phyloP scores from a whole-genome alignment of 345 rosid genomes.

The Gossypium mustelinum region DNA sequence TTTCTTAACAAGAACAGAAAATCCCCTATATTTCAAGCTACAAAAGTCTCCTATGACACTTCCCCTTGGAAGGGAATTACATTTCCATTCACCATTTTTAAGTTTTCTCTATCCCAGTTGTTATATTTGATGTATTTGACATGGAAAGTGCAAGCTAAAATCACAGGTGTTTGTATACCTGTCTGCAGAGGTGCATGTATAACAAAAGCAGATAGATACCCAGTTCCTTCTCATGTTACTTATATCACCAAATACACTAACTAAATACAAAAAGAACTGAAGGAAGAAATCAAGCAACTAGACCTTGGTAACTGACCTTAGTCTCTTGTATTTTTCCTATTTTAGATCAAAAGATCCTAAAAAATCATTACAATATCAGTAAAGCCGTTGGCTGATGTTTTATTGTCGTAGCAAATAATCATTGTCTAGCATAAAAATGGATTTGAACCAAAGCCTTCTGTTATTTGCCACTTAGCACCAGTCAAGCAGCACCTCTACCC shows the following conservation, averaged over 20 bases:
- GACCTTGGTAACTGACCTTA: neutral
- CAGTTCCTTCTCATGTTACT: neutral
- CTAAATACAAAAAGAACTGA: neutral
- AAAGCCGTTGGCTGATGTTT: neutral
- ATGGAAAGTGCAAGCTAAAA: neutral
- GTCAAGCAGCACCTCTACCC: neutral
- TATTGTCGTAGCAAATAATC: neutral
- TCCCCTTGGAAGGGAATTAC: neutral
- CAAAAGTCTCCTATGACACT: neutral
- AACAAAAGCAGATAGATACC: neutral
- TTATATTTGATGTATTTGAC: neutral
- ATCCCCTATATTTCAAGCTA: neutral
- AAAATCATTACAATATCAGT: neutral
- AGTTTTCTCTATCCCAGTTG: neutral
- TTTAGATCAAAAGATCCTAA: neutral
- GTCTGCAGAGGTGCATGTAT: neutral
- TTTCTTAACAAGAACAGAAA: slow-evolving; percentile 5
- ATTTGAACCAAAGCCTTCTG: neutral
- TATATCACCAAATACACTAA: neutral
- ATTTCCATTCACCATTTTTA: neutral
- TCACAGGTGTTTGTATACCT: neutral
- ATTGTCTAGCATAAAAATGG: neutral
- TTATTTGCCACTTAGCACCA: neutral
- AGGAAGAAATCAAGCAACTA: neutral
- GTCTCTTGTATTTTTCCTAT: neutral